Evolutionary conservation across 2,329 filamentous ascomycete genomes (phyloP).

Genomic region (Thielaviopsis ethacetica): DNA sequence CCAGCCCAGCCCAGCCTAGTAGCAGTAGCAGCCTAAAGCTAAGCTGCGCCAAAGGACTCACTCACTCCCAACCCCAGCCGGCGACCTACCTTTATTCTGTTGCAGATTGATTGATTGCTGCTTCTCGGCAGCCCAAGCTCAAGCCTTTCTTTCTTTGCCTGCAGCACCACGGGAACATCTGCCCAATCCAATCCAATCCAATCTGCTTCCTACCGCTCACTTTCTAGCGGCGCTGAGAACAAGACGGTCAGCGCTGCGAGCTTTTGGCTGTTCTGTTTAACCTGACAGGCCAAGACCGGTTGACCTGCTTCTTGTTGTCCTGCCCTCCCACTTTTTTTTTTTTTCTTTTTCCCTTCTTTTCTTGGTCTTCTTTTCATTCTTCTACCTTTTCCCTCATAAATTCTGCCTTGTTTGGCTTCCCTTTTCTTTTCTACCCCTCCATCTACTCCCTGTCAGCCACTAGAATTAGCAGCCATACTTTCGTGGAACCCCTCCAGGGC

Average conservation of each 20-base stretch:
- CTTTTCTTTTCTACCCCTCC: not conserved
- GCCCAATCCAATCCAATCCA: not conserved
- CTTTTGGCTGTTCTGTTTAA: not conserved
- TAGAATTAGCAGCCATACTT: not conserved
- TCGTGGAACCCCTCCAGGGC: not conserved
- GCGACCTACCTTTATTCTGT: not conserved
- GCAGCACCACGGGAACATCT: not conserved
- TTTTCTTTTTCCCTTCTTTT: not conserved
- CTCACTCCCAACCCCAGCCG: not conserved
- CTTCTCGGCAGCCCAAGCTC: not conserved
- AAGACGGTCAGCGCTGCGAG: not conserved
- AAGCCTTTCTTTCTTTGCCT: not conserved
- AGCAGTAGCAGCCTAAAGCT: slow-evolving; percentile 3
- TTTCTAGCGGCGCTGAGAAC: not conserved
- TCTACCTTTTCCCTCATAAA: not conserved
- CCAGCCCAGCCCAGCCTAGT: slow-evolving; percentile 1
- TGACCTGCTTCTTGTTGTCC: not conserved
- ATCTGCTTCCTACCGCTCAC: not conserved
- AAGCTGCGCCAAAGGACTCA: not conserved
- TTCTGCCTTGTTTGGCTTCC: not conserved
- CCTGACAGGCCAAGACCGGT: not conserved
- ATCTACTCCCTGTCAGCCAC: not conserved
- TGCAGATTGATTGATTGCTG: not conserved
- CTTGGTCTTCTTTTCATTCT: not conserved
- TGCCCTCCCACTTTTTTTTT: not conserved